Evolutionary conservation across 2,329 filamentous ascomycete species (phyloP).

Genomic region (Ilyonectria mors-panacis): DNA sequence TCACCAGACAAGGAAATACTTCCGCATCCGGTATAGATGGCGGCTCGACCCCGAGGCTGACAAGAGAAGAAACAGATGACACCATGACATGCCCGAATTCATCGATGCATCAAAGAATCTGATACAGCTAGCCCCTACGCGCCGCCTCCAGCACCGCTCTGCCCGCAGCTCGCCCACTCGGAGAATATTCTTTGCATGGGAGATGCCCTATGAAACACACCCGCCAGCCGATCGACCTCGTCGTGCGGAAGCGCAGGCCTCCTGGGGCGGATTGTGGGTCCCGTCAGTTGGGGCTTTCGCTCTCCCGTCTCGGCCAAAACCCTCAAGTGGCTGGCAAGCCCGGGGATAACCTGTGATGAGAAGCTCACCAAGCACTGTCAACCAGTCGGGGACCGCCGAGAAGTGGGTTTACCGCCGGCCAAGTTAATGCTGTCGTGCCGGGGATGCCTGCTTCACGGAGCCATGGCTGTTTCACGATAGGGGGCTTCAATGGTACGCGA

Average conservation of each 20-base stretch:
- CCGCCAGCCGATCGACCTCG: constrained; percentile 29
- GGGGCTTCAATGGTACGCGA: constrained; percentile 38
- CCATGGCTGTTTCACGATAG: constrained; percentile 45
- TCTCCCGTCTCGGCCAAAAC: constrained; percentile 18
- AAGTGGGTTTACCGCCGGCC: constrained; percentile 39
- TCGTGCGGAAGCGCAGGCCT: background rate
- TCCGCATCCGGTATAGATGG: background rate
- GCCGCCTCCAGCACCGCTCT: background rate
- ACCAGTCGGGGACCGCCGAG: constrained; percentile 36
- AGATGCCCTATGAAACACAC: constrained; percentile 36
- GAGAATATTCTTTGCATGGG: constrained; percentile 32
- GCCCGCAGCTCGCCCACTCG: constrained; percentile 21
- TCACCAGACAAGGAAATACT: background rate
- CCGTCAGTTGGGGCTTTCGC: background rate
- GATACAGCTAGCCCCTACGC: constrained; percentile 16
- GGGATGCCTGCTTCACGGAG: constrained; percentile 38
- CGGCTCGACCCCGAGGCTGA: background rate
- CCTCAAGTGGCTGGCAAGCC: constrained; percentile 32
- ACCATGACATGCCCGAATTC: constrained; percentile 8
- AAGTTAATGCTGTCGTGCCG: constrained; percentile 38
- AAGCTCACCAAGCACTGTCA: constrained; percentile 18
- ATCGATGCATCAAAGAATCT: constrained; percentile 25
- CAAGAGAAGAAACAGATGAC: constrained; percentile 7
- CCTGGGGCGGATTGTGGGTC: background rate
- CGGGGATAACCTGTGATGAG: constrained; percentile 28